These are phyloP conservation scores for Pseudogymnoascus sp. DNA, from an alignment of 2,329 filamentous ascomycete species.

Conservation along the genomic window DNA sequence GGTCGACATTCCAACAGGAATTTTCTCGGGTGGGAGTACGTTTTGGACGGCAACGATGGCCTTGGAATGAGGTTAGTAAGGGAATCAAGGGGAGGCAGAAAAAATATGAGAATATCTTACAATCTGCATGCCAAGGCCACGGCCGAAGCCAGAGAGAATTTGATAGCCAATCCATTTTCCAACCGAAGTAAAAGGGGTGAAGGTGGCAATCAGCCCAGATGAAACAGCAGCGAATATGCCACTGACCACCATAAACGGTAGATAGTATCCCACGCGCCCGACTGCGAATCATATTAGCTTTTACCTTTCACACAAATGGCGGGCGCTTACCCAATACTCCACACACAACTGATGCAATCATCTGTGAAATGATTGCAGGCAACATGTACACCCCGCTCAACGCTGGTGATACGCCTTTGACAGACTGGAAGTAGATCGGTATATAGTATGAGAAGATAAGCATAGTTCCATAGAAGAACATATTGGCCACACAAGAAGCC, in stretches of 20 bases:
- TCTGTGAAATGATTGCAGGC: constrained; percentile 15
- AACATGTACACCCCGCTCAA: constrained; percentile 23
- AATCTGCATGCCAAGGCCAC: constrained; percentile 20
- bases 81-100: constrained; percentile 12
- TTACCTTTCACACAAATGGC: constrained; percentile 8
- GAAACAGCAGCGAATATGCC: constrained; percentile 24
- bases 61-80: constrained; percentile 11
- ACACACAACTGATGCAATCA: constrained; percentile 15
- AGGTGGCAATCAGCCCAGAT: constrained; percentile 27
- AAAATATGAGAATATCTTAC: constrained; percentile 12
- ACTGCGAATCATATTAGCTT: constrained; percentile 18
- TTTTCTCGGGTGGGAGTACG: constrained; percentile 20
- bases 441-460: constrained; percentile 20
- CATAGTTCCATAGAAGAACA: constrained; percentile 11
- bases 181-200: constrained; percentile 17
- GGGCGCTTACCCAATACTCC: constrained; percentile 20
- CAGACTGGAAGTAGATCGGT: constrained; percentile 28
- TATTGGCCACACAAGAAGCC: constrained; percentile 11
- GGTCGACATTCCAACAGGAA: constrained; percentile 26
- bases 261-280: constrained; percentile 27
- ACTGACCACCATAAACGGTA: constrained; percentile 26
- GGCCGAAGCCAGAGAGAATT: constrained; percentile 20
- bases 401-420: constrained; percentile 18
- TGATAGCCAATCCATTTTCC: constrained; percentile 22
- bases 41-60: constrained; percentile 29